Evolutionary conservation across 345 rosid genomes (phyloP), one percentile per base, ranked within the genome.

Genomic region (Firmiana major): DNA sequence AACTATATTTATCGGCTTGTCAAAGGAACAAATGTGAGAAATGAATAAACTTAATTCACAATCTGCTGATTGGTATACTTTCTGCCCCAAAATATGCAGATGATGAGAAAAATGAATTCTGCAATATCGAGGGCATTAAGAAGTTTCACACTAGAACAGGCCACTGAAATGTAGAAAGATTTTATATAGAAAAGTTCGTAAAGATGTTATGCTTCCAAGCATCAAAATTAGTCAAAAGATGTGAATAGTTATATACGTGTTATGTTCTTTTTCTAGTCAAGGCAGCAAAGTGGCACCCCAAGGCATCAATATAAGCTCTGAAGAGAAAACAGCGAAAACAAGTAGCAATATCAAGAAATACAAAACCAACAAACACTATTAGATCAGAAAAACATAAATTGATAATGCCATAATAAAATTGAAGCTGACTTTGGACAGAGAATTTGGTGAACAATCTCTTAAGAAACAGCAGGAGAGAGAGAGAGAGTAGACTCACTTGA

Each of bases 401-500:
- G 43, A 63, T 38, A 65, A 38, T 65, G 70, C 26, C 70, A 65
- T 40, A 10, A 64, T n/a, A 63, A 63, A 19, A 1, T 65, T 65
- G 28, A 65, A 0, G 70, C 49, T n/a, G n/a, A n/a, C n/a, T 43
- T 45, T 22, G 55, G 3, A 67, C 7, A 28, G 36, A 17, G 26
- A 22, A 48, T 28, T 26, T 7, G 8, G 8, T 12, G 42, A 49
- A 62, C 48, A 62, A 75, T 63, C 21, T 34, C 36, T 9, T 10
- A 19, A 62, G 19, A 58, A n/a, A 28, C 31, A 45, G 28, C 3
- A 11, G 46, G 19, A 58, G 31, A 28, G 45, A 45, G 28, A 46
- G 40, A 74, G n/a, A 62, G 8, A 63, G 55, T 45, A 45, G 22
- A 49, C 71, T 75, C 58, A 75, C 80, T 51, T 3, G 76, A 65